phyloP scores from a whole-genome alignment of 2,329 filamentous ascomycete species.

The Byssoonygena ceratinophila region DNA sequence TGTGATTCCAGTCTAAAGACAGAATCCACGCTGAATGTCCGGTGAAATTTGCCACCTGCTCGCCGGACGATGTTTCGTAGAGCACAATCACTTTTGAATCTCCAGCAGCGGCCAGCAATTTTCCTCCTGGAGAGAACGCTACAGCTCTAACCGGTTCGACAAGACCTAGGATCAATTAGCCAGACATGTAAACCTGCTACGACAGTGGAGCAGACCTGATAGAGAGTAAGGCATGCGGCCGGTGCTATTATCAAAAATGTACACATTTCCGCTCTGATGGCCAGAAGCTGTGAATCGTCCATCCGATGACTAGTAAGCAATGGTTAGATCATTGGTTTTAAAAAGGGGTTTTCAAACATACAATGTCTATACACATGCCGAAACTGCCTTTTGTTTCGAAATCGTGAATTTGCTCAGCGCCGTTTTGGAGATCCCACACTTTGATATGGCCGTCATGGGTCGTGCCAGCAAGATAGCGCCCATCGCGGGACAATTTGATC shows the following conservation, averaged over 20 bases:
- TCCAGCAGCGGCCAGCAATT: constrained; percentile 76
- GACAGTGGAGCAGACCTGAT: constrained; percentile 45
- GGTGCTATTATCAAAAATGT: constrained; percentile 89
- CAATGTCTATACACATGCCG: constrained; percentile 75
- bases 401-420: constrained; percentile 56
- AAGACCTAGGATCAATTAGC: constrained; percentile 49
- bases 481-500: constrained; percentile 71
- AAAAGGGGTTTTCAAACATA: constrained; percentile 26
- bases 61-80: constrained; percentile 84
- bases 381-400: constrained; percentile 93
- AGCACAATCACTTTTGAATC: constrained; percentile 81
- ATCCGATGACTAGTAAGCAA: constrained; percentile 48
- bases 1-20: constrained; percentile 83
- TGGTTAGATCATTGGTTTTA: background rate
- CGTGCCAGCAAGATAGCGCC: constrained; percentile 72
- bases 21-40: constrained; percentile 82
- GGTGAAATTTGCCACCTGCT: constrained; percentile 76
- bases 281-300: constrained; percentile 81
- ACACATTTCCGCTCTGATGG: constrained; percentile 82
- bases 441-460: constrained; percentile 81
- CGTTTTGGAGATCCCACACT: constrained; percentile 63
- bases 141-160: constrained; percentile 77
- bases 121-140: constrained; percentile 76
- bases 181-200: background rate
- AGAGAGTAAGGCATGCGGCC: constrained; percentile 77